Evolutionary conservation across 2,329 filamentous ascomycete genomes (phyloP).

Genomic region (Juglanconis oblonga): DNA sequence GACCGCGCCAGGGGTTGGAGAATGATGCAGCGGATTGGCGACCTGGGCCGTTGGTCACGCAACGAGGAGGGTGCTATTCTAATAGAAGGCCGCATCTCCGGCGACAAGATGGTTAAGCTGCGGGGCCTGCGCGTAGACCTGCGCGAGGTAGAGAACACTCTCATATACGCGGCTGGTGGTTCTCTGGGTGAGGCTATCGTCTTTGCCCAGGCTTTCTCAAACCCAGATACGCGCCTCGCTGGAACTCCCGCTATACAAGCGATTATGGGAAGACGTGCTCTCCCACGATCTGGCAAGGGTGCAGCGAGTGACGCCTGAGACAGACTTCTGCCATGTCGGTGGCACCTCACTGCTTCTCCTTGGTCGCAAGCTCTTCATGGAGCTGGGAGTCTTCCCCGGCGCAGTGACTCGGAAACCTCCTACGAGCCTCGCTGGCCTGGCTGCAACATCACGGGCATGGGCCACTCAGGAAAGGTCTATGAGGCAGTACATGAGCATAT

Average conservation of each 20-base stretch:
- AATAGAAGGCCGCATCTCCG: slow-evolving; percentile 35
- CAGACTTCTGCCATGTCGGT: slow-evolving; percentile 41
- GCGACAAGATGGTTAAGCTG: slow-evolving; percentile 45
- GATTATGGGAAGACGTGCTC: slow-evolving; percentile 22
- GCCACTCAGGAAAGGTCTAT: too few species aligned
- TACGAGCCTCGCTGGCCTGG: too few species aligned
- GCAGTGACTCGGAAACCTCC: too few species aligned
- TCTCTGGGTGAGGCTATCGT: not conserved
- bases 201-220: not conserved
- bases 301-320: slow-evolving; percentile 12
- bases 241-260: not conserved
- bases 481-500: too few species aligned
- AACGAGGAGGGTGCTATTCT: slow-evolving; percentile 30
- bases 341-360: slow-evolving; percentile 40
- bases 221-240: not conserved
- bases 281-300: slow-evolving; percentile 7
- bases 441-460: too few species aligned
- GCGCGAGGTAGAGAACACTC: slow-evolving; percentile 24
- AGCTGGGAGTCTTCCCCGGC: too few species aligned
- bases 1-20: slow-evolving; percentile 17
- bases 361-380: too few species aligned
- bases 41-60: slow-evolving; percentile 31
- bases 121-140: slow-evolving; percentile 30
- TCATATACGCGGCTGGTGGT: not conserved
- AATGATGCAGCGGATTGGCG: slow-evolving; percentile 38